Base-by-base conservation (phyloP, 345 rosid species). In the Anacardium occidentale region DNA sequence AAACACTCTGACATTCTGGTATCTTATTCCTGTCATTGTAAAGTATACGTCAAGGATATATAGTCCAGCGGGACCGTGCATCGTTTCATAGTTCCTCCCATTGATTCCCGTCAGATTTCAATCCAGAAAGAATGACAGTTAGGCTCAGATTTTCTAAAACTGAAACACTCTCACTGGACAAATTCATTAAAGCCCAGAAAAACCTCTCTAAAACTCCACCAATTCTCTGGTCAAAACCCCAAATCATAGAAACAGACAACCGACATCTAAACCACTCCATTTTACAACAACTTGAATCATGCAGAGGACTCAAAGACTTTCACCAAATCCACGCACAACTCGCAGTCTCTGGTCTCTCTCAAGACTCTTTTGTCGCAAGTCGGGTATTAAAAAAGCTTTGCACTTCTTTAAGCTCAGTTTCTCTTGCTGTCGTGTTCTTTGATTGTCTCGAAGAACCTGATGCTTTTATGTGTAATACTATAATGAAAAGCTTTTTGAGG, bases 381-480 rank as follows among this genome's bases (percentile, higher is more conserved):
- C 78, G 82, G 29, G 82, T 71, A 69, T 64, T 89, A 29, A 87
- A 89, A 75, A 85, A 81, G 90, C 88, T 89, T 55, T 89, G 90
- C 64, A 52, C 79, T 42, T 59, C 72, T 75, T 77, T 82, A 40
- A 45, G 65, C 8, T 81, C 80, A 14, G 75, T 85, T 69, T 78
- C 82, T 66, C 77, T 61, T 32, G 89, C 86, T 59, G 84, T 84
- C 62, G 71, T 61, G 15, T 74, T 85, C 42, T 86, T 80, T 40
- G 83, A 79, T 73, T 60, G 71, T 24, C 29, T 89, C 34, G 60
- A 75, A 61, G 81, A 86, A 52, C 89, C 87, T 32, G 89, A 86
- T 47, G 88, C 92, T 52, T 89, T 88, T 72, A 50, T 85, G 74
- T 85, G 91, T 66, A 89, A 91, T 76, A 81, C 88, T 3, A 73